Evolutionary conservation across 2,329 filamentous ascomycete genomes (phyloP), one percentile per base, ranked within the genome.

Genomic region (Leptodontidium sp.): DNA sequence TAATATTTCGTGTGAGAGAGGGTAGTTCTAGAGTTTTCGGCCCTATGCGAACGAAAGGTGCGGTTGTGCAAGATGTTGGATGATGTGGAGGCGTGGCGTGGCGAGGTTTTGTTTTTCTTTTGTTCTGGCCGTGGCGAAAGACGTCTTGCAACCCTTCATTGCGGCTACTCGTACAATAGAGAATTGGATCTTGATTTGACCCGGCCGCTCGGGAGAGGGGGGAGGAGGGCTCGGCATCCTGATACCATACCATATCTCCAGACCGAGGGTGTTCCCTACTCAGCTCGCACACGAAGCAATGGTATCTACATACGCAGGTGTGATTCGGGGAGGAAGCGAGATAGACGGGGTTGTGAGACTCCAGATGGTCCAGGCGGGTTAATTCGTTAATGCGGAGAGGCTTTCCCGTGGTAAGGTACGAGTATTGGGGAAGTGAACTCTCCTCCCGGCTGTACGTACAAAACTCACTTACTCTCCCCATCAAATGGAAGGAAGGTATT

Each of bases 251-350:
- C 52, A 35, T 9, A 55, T 35, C 52, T 35, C 50, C 14, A 12
- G 50, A 53, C 50, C 50, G 50, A 53, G 50, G 50, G 24, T 53
- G 50, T 53, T 53, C 50, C 50, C 50, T 53, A 40, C 38, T 40
- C 38, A 32, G 29, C 29, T 7, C 14, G 32, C 26, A 17, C 52
- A 55, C 29, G 26, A 35, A 47, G 43, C 14, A 7, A 47, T n/a
- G 43, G 5, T 47, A 17, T 3, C 29, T 4, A 26, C 14, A 35
- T 55, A 29, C 26, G 14, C 17, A 32, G 52, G 14, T 35, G 9
- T 55, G 17, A 55, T 55, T 55, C 17, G 52, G 52, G 26, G 52
- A 35, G 52, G 15, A 35, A 55, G 52, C 52, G 52, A 55, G 52
- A 35, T 35, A 55, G 14, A 35, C 8, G 32, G 52, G 52, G 11